These are phyloP conservation scores for Chlorella sp. DNA, from an alignment of 139 green algal species.

Conservation along the genomic window DNA sequence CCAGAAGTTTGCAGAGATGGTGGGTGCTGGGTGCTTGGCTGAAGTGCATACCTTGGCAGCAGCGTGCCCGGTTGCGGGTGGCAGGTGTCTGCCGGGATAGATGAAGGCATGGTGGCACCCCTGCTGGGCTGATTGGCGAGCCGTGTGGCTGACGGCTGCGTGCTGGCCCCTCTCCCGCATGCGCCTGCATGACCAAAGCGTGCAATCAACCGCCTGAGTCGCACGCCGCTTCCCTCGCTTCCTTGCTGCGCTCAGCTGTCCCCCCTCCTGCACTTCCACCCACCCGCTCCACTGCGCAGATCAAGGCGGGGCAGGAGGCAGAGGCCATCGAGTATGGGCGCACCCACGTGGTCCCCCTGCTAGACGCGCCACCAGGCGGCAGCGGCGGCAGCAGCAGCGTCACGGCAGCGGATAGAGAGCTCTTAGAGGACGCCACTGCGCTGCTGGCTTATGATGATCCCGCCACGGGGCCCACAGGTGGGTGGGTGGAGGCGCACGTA, in stretches of 20 bases:
- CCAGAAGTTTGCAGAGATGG: conserved; percentile 76
- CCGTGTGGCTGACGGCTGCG: no score
- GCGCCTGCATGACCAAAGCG: no score
- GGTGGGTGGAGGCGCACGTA: not conserved
- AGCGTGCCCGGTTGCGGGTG: no score
- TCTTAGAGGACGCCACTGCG: conserved; percentile 63
- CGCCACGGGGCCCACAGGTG: conserved; percentile 1
- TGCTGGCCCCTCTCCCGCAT: no score
- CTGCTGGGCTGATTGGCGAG: no score
- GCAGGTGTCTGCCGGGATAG: no score
- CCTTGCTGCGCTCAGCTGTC: not conserved
- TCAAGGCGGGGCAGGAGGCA: conserved; percentile 48
- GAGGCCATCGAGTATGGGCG: conserved; percentile 62
- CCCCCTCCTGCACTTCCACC: not conserved
- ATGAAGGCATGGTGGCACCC: no score
- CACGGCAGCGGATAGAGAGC: conserved; percentile 28
- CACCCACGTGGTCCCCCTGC: conserved; percentile 25
- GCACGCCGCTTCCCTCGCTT: not conserved
- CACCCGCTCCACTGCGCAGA: conserved; percentile 33
- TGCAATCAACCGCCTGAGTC: no score
- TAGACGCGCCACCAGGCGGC: not conserved
- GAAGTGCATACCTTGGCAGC: no score
- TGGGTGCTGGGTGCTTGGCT: conserved; percentile 21
- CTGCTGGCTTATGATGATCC: conserved; percentile 76
- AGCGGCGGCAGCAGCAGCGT: not conserved